Evolutionary conservation across 805 yeast genomes (phyloP).

Genomic region (Spathaspora arborariae): DNA sequence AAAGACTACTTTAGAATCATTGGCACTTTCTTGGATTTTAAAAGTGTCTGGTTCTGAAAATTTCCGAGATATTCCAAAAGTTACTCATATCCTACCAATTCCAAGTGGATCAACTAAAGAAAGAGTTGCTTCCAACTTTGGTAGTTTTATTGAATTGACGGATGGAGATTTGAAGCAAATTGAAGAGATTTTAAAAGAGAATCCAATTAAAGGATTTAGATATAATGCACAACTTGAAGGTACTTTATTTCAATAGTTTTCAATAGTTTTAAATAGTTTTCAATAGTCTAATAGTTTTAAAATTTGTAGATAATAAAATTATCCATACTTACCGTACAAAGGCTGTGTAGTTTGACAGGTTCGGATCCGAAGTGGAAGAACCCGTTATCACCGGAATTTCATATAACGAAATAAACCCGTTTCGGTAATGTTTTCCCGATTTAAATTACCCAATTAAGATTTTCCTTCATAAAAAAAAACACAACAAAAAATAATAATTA

Average conservation of each 20-base stretch:
- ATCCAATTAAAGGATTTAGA: constrained; percentile 55
- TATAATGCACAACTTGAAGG: constrained; percentile 32
- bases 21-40: constrained; percentile 41
- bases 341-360: no score
- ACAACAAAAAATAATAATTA: neutral
- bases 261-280: no score
- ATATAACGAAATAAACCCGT: neutral
- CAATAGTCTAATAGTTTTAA: no score
- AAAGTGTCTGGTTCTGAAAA: constrained; percentile 65
- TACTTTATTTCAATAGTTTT: constrained; percentile 9
- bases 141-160: constrained; percentile 40
- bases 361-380: neutral
- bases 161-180: constrained; percentile 57
- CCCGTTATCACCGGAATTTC: no score
- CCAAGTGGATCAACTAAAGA: constrained; percentile 67
- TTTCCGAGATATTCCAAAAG: constrained; percentile 36
- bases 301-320: no score
- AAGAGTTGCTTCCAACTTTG: constrained; percentile 61
- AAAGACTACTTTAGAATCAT: constrained; percentile 54
- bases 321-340: no score
- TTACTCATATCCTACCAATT: constrained; percentile 66
- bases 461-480: no score
- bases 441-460: neutral
- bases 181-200: constrained; percentile 38
- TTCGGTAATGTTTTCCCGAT: neutral